Base-by-base conservation (phyloP, 306 rosid genomes). In the Medicago truncatula region DNA sequence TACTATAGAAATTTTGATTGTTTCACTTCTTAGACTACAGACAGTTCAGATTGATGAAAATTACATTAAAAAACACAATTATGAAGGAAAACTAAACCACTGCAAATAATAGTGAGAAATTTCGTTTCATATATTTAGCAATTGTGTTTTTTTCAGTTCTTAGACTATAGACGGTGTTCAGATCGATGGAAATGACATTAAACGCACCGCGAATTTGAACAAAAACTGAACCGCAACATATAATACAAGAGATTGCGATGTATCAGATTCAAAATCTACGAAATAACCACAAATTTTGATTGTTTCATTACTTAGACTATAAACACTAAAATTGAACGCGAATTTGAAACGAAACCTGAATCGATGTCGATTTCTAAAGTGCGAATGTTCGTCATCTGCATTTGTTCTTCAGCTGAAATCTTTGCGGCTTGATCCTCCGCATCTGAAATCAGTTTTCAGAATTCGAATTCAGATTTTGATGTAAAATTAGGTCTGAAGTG, bases 391-490 rank as follows among this genome's bases (percentile, higher is more conserved):
- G 89, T 85, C 56, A 81, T 70, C 41, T 86, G 90, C 93, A 78
- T 86, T 71, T 92, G 89, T 83, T 95, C 97, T 78, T 92, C 88
- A n/a, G 85, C 90, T 0, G 97, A 86, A 63, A 87, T 81, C 93
- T 90, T 88, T 18, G 92, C 89, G 1, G 89, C 93, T 83, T 92
- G 91, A 80, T 95, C 97, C 77, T 95, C 98, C 67, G 89, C 89
- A 74, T 92, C 98, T 86, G 67, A 43, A 44, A 23, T 54, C n/a
- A 16, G 61, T 68, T 84, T n/a, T 1, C 65, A 53, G 4, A 18
- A 60, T 46, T 9, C 60, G 56, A n/a, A 14, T 52, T 67, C 46
- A 54, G 64, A 75, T 70, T 3, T 23, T 23, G 9, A n/a, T 59
- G 18, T 9, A 16, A 46, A 15, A 78, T 0, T 31, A 0, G 6